A percentile compares a stretch with the other conserved stretches of the same genome.
These are phyloP conservation scores for Alternaria triticimaculans DNA, from an alignment of 2,329 filamentous ascomycete genomes.

Conservation along the genomic window DNA sequence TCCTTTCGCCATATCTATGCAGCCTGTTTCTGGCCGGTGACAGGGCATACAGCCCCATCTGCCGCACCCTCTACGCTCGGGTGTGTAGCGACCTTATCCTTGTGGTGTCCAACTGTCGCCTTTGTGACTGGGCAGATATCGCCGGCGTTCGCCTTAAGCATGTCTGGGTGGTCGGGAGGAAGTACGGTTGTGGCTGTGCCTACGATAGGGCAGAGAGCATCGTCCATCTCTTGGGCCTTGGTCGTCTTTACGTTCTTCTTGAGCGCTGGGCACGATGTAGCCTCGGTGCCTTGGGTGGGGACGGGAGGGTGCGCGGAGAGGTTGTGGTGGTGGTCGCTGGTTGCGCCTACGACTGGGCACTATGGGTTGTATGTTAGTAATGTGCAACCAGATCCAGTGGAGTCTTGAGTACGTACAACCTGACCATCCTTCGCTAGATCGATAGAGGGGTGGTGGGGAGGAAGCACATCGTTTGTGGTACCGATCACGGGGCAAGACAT, in stretches of 20 bases:
- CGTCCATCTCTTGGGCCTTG: slow-evolving; percentile 49
- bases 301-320: slow-evolving; percentile 51
- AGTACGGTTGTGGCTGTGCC: slow-evolving; percentile 52
- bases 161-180: slow-evolving; percentile 52
- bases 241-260: slow-evolving; percentile 47
- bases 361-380: slow-evolving; percentile 19
- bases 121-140: slow-evolving; percentile 55
- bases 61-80: slow-evolving; percentile 49
- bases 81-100: slow-evolving; percentile 51
- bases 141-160: slow-evolving; percentile 47
- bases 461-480: slow-evolving; percentile 53
- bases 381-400: background rate
- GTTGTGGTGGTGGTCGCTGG: slow-evolving; percentile 54
- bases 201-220: slow-evolving; percentile 54
- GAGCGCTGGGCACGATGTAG: slow-evolving; percentile 52
- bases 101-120: slow-evolving; percentile 53
- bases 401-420: slow-evolving; percentile 14
- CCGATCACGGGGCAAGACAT: slow-evolving; percentile 50
- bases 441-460: slow-evolving; percentile 52
- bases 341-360: slow-evolving; percentile 56
- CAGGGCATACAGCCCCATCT: slow-evolving; percentile 51
- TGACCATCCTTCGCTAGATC: slow-evolving; percentile 50
- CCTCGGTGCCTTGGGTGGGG: slow-evolving; percentile 36
- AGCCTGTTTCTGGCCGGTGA: slow-evolving; percentile 45
- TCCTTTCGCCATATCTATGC: slow-evolving; percentile 8